A percentile compares a stretch with the other conserved stretches of the same genome.
These are phyloP conservation scores for Stagonosporopsis cucurbitacearum DNA, from an alignment of 2,329 filamentous ascomycete species.

Conservation along the genomic window DNA sequence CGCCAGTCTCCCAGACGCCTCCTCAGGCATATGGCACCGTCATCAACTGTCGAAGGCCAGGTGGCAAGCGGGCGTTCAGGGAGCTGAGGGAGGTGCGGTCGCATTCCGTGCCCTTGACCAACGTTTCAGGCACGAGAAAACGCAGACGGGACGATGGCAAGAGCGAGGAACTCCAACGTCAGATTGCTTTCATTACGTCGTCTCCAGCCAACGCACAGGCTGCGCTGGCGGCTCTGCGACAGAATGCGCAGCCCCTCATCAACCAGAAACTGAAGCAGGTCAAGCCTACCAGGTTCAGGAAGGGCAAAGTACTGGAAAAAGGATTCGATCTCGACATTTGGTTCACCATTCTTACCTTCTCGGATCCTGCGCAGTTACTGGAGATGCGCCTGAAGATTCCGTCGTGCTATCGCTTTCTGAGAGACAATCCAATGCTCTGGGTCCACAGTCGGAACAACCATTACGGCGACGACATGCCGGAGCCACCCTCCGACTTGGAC, in stretches of 20 bases:
- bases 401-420: constrained; percentile 44
- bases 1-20: constrained; percentile 33
- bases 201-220: constrained; percentile 11
- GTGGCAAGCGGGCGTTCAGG: constrained; percentile 33
- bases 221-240: constrained; percentile 3
- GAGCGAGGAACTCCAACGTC: constrained; percentile 12
- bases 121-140: constrained; percentile 36
- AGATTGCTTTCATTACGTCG: constrained; percentile 6
- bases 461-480: constrained; percentile 43
- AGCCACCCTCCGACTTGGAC: constrained; percentile 44
- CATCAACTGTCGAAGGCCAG: constrained; percentile 44
- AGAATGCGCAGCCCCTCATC: constrained; percentile 19
- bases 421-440: constrained; percentile 48
- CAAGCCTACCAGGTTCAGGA: constrained; percentile 38
- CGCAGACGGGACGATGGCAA: constrained; percentile 24
- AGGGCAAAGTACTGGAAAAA: constrained; percentile 36
- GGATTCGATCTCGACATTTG: constrained; percentile 43
- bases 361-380: constrained; percentile 43
- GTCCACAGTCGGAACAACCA: constrained; percentile 45
- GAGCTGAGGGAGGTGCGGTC: constrained; percentile 38
- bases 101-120: constrained; percentile 39
- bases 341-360: constrained; percentile 47
- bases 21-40: constrained; percentile 43
- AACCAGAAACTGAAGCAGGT: constrained; percentile 31
- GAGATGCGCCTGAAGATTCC: constrained; percentile 45